A percentile compares a stretch with the other conserved stretches of the same genome.
Conservation (phyloP, 768 basidiomycete genomes). For the Boletales sp. region DNA sequence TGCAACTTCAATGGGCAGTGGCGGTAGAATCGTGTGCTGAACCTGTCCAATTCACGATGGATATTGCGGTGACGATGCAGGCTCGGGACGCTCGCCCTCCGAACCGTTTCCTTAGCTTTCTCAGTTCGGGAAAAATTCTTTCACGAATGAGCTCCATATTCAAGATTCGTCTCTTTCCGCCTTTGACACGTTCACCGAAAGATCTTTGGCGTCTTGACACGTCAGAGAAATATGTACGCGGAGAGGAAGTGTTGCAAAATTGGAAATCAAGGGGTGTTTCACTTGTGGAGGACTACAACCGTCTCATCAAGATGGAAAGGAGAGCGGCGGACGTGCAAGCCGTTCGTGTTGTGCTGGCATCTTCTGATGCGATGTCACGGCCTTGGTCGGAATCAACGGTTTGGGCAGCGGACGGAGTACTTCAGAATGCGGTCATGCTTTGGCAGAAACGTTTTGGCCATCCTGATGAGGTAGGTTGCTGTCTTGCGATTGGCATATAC, state of each 20-base stretch:
- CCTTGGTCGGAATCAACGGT: slow-evolving; percentile 47
- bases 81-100: slow-evolving; percentile 84
- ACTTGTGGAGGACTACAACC: slow-evolving; percentile 81
- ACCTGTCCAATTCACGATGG: slow-evolving; percentile 86
- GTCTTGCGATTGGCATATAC: not conserved
- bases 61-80: slow-evolving; percentile 80
- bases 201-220: slow-evolving; percentile 97
- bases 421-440: slow-evolving; percentile 64
- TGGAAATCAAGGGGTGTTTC: slow-evolving; percentile 91
- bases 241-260: slow-evolving; percentile 76
- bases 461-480: slow-evolving; percentile 58
- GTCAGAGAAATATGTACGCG: slow-evolving; percentile 89
- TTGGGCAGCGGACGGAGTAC: slow-evolving; percentile 65
- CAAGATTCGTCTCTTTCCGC: slow-evolving; percentile 74
- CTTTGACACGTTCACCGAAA: slow-evolving; percentile 78
- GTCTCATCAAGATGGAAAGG: slow-evolving; percentile 66
- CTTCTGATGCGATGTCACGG: slow-evolving; percentile 43
- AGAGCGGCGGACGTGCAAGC: slow-evolving; percentile 89
- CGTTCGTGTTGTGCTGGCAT: slow-evolving; percentile 70
- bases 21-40: slow-evolving; percentile 82
- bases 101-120: slow-evolving; percentile 69
- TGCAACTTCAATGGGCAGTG: slow-evolving; percentile 75
- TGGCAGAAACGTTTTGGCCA: slow-evolving; percentile 87
- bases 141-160: slow-evolving; percentile 83
- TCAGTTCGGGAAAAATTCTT: slow-evolving; percentile 73